Conservation (phyloP, 176 grass and related monocot genomes). For the Oryza nivara region DNA sequence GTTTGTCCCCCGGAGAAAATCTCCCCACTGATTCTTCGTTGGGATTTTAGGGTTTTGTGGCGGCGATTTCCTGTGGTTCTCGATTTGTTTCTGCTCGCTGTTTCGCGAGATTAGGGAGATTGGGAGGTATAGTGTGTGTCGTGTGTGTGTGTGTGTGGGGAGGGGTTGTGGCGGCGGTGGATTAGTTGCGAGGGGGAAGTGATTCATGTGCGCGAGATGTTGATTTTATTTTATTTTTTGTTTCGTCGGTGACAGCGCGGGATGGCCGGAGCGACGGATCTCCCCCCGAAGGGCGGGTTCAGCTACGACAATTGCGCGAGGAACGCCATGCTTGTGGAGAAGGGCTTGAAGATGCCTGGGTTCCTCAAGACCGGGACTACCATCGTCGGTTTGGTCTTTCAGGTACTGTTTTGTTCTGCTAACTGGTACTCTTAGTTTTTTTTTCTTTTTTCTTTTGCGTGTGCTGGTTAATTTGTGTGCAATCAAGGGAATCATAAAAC, state of each 20-base stretch:
- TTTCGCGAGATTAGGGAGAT: background rate
- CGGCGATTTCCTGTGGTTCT: background rate
- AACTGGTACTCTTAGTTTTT: background rate
- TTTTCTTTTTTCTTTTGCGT: background rate
- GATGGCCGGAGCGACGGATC: constrained; percentile 67
- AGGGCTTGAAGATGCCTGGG: constrained; percentile 57
- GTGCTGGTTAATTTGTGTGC: background rate
- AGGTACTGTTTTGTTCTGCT: constrained; percentile 39
- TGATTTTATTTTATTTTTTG: background rate
- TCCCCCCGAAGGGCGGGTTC: constrained; percentile 85
- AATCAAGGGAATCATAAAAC: background rate
- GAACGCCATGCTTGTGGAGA: constrained; percentile 72
- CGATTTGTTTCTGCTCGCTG: background rate
- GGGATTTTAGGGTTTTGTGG: constrained; percentile 16
- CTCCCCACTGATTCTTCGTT: background rate
- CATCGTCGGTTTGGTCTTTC: constrained; percentile 87
- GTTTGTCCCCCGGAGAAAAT: background rate
- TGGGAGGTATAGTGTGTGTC: background rate
- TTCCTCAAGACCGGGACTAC: constrained; percentile 94
- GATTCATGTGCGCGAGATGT: background rate
- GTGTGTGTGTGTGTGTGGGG: background rate
- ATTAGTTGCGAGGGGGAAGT: background rate
- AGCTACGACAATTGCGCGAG: constrained; percentile 74
- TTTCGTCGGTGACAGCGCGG: constrained; percentile 33
- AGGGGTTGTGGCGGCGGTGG: background rate